Evolutionary conservation across 768 basidiomycete species (phyloP).

Genomic region (Chalciporus sphaerocephalus): DNA sequence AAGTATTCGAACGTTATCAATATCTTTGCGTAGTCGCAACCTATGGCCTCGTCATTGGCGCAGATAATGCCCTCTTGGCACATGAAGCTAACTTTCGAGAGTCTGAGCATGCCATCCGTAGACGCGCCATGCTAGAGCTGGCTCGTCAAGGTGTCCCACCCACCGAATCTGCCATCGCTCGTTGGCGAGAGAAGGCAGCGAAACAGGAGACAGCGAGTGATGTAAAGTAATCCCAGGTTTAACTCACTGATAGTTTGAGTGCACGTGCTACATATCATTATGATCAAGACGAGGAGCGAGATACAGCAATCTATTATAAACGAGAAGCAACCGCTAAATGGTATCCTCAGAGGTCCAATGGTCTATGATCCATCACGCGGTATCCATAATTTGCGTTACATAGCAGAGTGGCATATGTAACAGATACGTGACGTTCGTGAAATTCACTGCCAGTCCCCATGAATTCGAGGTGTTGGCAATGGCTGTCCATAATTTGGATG

Average conservation of each 20-base stretch:
- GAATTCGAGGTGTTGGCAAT: conserved; percentile 23
- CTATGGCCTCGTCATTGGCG: conserved; percentile 66
- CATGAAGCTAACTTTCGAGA: conserved; percentile 65
- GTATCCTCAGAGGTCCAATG: conserved; percentile 3
- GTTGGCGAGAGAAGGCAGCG: conserved; percentile 60
- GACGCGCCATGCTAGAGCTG: conserved; percentile 71
- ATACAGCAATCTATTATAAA: conserved; percentile 20
- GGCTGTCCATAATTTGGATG: conserved; percentile 31
- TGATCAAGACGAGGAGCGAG: conserved; percentile 3
- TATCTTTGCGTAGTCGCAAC: conserved; percentile 47
- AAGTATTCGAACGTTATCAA: conserved; percentile 1
- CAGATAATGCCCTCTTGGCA: conserved; percentile 68
- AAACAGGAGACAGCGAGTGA: conserved; percentile 9
- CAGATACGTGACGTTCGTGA: conserved; percentile 9
- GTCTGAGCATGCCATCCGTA: conserved; percentile 65
- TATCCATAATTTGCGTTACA: conserved; percentile 10
- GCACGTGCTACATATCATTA: conserved; percentile 11
- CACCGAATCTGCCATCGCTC: conserved; percentile 79
- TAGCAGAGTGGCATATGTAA: conserved; percentile 13
- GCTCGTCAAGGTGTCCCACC: conserved; percentile 69
- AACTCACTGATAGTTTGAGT: neutral
- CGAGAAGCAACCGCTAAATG: neutral
- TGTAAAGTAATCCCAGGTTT: neutral
- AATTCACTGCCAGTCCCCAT: conserved; percentile 26
- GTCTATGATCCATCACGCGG: conserved; percentile 11